Percentiles rank a stretch among this genome's conserved stretches.
These are phyloP conservation scores for Heimioporus retisporus DNA, from an alignment of 1,284 basidiomycete species.

Conservation along the genomic window DNA sequence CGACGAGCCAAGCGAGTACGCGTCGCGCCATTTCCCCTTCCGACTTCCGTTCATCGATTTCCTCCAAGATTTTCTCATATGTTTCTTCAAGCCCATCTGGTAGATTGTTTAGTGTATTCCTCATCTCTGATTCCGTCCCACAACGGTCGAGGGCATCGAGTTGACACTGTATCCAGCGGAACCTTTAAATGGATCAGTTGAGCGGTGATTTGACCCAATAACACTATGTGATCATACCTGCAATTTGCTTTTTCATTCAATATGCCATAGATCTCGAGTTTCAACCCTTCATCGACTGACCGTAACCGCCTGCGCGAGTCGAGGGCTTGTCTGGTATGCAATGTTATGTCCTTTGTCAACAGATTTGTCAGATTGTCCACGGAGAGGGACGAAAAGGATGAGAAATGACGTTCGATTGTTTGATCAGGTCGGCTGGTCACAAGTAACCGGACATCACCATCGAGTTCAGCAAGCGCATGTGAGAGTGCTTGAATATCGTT, in stretches of 20 bases:
- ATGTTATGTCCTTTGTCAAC: background rate
- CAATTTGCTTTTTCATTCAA: constrained; percentile 8
- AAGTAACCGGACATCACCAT: constrained; percentile 4
- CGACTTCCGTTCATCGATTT: background rate
- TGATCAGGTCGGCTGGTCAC: constrained; percentile 9
- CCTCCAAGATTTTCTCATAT: constrained; percentile 1
- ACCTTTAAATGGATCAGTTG: background rate
- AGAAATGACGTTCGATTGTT: background rate
- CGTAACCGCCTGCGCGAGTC: background rate
- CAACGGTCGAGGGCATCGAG: constrained; percentile 11
- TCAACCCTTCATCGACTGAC: background rate
- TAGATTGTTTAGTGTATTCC: background rate
- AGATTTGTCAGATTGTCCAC: background rate
- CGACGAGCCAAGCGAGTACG: constrained; percentile 8
- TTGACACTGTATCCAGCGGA: constrained; percentile 17
- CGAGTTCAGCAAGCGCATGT: background rate
- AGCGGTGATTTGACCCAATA: background rate
- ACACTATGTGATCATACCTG: background rate
- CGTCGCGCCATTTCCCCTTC: constrained; percentile 10
- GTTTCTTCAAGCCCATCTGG: constrained; percentile 1
- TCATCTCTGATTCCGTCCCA: background rate
- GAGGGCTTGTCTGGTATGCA: constrained; percentile 1
- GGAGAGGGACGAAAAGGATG: background rate
- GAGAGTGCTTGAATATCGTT: constrained; percentile 6
- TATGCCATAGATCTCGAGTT: background rate